A percentile compares a stretch with the other conserved stretches of the same genome.
phyloP scores from a whole-genome alignment of 331 rosid species.

The Quercus phellos region DNA sequence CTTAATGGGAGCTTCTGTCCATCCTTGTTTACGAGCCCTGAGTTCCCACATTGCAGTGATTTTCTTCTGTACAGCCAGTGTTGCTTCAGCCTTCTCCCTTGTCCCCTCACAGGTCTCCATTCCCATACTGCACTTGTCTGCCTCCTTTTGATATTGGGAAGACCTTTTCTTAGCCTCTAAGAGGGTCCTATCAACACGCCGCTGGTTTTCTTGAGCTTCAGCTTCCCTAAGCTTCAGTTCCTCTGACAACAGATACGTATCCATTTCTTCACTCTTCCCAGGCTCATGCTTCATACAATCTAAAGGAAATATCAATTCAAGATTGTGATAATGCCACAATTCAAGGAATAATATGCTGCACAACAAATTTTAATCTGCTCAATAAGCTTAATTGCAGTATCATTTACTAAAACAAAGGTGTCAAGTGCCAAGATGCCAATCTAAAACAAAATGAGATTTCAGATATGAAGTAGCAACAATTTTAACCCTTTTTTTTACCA shows the following conservation, averaged over 20 bases:
- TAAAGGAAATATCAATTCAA: constrained; percentile 5
- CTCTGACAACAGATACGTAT: constrained; percentile 32
- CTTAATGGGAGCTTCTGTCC: constrained; percentile 26
- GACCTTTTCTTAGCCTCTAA: constrained; percentile 51
- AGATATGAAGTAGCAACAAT: background rate
- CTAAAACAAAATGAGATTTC: background rate
- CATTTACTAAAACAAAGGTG: background rate
- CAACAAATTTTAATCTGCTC: background rate
- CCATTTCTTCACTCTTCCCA: constrained; percentile 39
- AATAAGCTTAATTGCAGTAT: background rate
- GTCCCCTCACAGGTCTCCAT: constrained; percentile 56
- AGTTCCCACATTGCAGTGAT: constrained; percentile 49
- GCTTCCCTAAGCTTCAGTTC: constrained; percentile 44
- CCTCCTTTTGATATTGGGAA: constrained; percentile 55
- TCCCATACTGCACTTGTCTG: constrained; percentile 58
- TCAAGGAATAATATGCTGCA: background rate
- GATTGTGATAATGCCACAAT: background rate
- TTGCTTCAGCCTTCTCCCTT: constrained; percentile 42
- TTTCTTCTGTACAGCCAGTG: constrained; percentile 38
- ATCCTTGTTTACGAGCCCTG: constrained; percentile 53
- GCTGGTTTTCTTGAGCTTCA: constrained; percentile 37
- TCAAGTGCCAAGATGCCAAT: background rate
- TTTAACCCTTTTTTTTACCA: background rate
- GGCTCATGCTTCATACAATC: constrained; percentile 54
- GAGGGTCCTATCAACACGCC: constrained; percentile 27